Evolutionary conservation across 192 early-diverging fungal genomes (phyloP), one percentile per base, ranked within the genome.

Genomic region (Umbelopsis isabellina): DNA sequence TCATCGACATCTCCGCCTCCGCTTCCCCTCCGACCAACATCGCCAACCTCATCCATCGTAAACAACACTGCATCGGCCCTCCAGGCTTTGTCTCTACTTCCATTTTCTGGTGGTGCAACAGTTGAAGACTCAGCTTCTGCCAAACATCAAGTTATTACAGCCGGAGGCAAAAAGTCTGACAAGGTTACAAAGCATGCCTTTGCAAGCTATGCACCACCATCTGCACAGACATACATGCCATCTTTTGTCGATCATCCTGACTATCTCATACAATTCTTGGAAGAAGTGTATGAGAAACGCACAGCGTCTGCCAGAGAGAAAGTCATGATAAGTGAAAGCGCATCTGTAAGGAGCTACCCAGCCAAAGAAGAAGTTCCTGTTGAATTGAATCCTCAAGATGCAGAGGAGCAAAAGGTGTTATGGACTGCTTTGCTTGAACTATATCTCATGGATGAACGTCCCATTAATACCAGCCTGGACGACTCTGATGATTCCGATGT

Each of bases 361-460:
- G 48, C 13, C 41, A 44, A 64, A 37, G 69, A 47, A 23, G 49
- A 48, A 3, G 44, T 22, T 18, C 45, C 20, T 2, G 6, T 21
- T n/a, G 46, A 23, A 10, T 53, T 52, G 27, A 66, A 67, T 1
- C 8, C 73, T 5, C 67, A 82, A 41, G 86, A 88, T 21, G 53
- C 80, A 27, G 86, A 82, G 49, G 93, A 94, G 45, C 85, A 88
- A 72, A 86, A 88, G 66, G 82, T 89, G 13, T 87, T 96, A 2
- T 97, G 97, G 92, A 92, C 94, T 71, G 96, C 95, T 4, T 78
- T 99, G 25, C 72, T 99, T 65, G 96, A 99, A 72, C 85, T 99
- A 21, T 95, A 97, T 69, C 76, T 88, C 47, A 71, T 96, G 71
- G 85, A 85, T 55, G 83, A 73, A 41, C 71, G 77, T 41, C 41